Base-by-base conservation (phyloP, 1,139 yeast species). In the Kurtzmaniella natalensis region DNA sequence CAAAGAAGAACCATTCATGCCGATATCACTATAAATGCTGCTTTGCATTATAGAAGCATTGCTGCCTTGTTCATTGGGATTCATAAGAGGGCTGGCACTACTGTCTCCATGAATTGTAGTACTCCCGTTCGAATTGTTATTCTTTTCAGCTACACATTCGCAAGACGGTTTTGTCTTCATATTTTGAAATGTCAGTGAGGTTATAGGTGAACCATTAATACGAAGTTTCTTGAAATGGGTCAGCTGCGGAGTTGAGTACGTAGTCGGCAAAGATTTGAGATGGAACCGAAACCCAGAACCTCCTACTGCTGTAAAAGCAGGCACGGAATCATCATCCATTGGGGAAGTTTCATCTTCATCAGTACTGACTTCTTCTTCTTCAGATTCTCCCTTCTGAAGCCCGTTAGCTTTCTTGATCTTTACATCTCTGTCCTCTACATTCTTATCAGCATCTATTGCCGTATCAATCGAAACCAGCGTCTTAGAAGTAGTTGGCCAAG, bases 211-310 rank as follows among this genome's bases (percentile, higher is more conserved):
- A 1, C 72, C 72, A 38, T 59, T 64, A 31, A 69, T 69, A 21
- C 75, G 53, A 9, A 69, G 51, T 38, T 69, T 69, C 41, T 69
- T 69, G 47, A 60, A 67, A 41, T 64, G 72, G 3, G 72, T 59
- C 2, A 58, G 55, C 37, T 59, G 66, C 15, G 57, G 49, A 1
- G 64, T 55, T 51, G 50, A 67, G 32, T 53, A 55, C 6, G 61
- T 67, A 5, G 70, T 68, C 7, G 75, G 63, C 0, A 61, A 44
- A 3, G 72, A 63, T 39, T 69, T 69, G 11, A 26, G 17, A 18
- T 18, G 17, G 15, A 53, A 46, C 17, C 48, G 45, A 7, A 47
- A 31, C 19, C 20, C 16, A 13, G 23, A 27, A 45, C 29, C 29
- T 8, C 20, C 29, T 14, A 26, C n/a, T 21, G 26, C 26, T 23